These are phyloP conservation scores for Pythium sukuiense DNA, from an alignment of 352 stramenopile species.

Conservation along the genomic window DNA sequence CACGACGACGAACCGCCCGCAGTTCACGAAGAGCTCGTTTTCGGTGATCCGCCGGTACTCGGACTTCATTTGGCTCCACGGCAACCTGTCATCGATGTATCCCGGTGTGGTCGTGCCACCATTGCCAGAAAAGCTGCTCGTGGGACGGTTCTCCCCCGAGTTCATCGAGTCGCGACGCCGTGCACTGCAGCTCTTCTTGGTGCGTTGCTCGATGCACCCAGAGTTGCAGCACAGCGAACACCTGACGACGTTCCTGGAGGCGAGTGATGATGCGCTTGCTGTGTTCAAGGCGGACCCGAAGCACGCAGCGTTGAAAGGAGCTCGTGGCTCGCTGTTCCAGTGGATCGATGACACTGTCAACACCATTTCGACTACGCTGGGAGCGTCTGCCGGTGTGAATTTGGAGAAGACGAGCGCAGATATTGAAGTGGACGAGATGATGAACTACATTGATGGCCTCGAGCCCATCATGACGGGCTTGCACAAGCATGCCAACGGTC, in stretches of 20 bases:
- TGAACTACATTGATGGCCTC: conserved; percentile 94
- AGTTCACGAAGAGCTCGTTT: conserved; percentile 87
- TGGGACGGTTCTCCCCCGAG: conserved; percentile 91
- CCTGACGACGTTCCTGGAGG: conserved; percentile 83
- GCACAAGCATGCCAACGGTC: conserved; percentile 91
- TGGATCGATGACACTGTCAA: conserved; percentile 87
- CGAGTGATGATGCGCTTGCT: conserved; percentile 65
- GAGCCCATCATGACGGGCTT: conserved; percentile 95
- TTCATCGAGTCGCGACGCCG: conserved; percentile 89
- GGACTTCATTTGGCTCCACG: conserved; percentile 97
- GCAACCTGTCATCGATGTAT: conserved; percentile 84
- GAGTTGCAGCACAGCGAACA: conserved; percentile 86
- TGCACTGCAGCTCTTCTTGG: conserved; percentile 79
- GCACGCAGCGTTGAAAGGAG: conserved; percentile 45
- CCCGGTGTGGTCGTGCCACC: conserved; percentile 92
- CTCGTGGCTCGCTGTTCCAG: conserved; percentile 75
- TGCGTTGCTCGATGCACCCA: conserved; percentile 75
- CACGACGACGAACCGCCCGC: conserved; percentile 67
- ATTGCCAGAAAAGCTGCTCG: conserved; percentile 95
- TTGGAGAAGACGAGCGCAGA: conserved; percentile 90
- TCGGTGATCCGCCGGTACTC: conserved; percentile 92
- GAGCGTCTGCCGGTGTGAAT: conserved; percentile 38
- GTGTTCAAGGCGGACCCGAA: conserved; percentile 69
- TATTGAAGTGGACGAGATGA: conserved; percentile 95
- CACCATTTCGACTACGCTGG: conserved; percentile 80